These are phyloP conservation scores for Moniliophthora roreri DNA, from an alignment of 1,284 basidiomycete genomes.

Conservation along the genomic window DNA sequence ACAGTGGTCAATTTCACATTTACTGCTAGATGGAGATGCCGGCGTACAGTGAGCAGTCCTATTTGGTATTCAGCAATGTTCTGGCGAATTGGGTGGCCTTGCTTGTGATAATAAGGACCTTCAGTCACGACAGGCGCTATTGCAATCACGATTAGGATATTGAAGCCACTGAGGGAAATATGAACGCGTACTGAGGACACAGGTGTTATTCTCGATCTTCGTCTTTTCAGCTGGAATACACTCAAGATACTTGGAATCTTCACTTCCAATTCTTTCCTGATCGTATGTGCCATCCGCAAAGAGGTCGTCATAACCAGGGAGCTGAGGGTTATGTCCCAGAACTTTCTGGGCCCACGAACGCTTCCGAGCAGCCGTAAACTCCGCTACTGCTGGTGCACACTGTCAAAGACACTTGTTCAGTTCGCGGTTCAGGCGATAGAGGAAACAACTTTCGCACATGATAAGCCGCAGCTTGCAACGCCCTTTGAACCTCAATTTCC, in stretches of 20 bases:
- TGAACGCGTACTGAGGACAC: constrained; percentile 33
- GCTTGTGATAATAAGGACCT: constrained; percentile 48
- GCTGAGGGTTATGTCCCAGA: constrained; percentile 36
- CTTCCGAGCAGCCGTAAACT: constrained; percentile 45
- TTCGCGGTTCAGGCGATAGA: neutral
- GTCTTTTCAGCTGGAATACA: constrained; percentile 43
- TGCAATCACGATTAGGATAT: neutral
- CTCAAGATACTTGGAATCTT: constrained; percentile 34
- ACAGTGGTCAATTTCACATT: neutral
- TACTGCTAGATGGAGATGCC: neutral
- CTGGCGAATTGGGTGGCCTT: constrained; percentile 45
- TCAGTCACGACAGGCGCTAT: constrained; percentile 48
- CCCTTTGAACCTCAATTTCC: constrained; percentile 44
- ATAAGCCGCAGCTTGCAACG: constrained; percentile 47
- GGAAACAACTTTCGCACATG: constrained; percentile 32
- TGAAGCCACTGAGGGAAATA: neutral
- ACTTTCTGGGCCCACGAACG: constrained; percentile 44
- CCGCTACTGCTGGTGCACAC: constrained; percentile 50
- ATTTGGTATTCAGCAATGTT: constrained; percentile 50
- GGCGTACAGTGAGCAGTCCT: constrained; percentile 41
- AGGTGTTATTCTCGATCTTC: constrained; percentile 48
- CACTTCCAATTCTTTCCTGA: constrained; percentile 18
- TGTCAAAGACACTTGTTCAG: constrained; percentile 16
- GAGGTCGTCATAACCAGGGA: constrained; percentile 44
- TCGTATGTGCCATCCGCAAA: constrained; percentile 38